These are phyloP conservation scores for Mucor mucedo DNA, from an alignment of 371 early-diverging fungal species.

Conservation along the genomic window DNA sequence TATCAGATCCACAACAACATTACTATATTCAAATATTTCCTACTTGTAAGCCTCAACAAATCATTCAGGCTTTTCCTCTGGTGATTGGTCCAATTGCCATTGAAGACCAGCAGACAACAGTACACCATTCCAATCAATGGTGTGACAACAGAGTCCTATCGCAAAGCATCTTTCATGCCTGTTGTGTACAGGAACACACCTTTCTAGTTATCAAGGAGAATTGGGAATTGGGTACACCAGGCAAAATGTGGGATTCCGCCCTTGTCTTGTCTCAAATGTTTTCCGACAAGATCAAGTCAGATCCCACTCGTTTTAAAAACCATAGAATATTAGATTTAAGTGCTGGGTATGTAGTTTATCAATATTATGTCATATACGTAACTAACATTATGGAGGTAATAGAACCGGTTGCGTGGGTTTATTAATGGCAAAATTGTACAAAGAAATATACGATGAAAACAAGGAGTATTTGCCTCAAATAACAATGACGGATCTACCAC, in stretches of 20 bases:
- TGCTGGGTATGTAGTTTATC: slow-evolving; percentile 37
- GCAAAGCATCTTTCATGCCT: slow-evolving; percentile 8
- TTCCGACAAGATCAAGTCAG: slow-evolving; percentile 30
- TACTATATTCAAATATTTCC: slow-evolving; percentile 16
- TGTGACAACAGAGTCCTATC: not conserved
- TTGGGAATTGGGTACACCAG: slow-evolving; percentile 58
- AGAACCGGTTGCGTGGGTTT: slow-evolving; percentile 35
- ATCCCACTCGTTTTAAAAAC: slow-evolving; percentile 24
- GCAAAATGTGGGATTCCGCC: slow-evolving; percentile 69
- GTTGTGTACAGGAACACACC: slow-evolving; percentile 1
- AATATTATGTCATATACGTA: not conserved
- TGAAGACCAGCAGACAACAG: not conserved
- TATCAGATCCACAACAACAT: not conserved
- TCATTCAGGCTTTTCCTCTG: slow-evolving; percentile 20
- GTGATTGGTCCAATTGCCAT: slow-evolving; percentile 19
- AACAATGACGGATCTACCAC: slow-evolving; percentile 49
- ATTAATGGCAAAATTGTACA: slow-evolving; percentile 20
- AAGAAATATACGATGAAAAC: slow-evolving; percentile 4
- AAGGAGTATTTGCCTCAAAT: slow-evolving; percentile 6
- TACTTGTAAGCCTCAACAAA: not conserved
- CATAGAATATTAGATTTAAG: slow-evolving; percentile 52
- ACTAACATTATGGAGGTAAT: not conserved
- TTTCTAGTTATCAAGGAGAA: slow-evolving; percentile 51
- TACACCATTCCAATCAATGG: too few species aligned
- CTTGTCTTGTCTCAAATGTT: slow-evolving; percentile 53